Evolutionary conservation across 768 basidiomycete species (phyloP).

Genomic region (Holtermannia corniformis): DNA sequence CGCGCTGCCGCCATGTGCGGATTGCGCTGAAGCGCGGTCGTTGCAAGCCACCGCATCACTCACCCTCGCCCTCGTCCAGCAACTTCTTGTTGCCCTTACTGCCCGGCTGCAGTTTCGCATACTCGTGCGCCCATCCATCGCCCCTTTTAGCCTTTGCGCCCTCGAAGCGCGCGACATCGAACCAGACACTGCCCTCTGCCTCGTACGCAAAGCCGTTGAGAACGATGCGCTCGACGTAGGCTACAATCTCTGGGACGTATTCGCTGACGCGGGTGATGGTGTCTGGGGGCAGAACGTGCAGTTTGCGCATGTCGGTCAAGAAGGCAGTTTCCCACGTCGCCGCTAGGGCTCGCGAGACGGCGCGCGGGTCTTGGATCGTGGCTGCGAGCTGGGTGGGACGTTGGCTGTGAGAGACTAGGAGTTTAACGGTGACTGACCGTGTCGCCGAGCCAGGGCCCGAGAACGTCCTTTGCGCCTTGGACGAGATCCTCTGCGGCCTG

Average conservation of each 20-base stretch:
- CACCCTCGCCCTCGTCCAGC: slow-evolving; percentile 87
- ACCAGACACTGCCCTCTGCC: slow-evolving; percentile 77
- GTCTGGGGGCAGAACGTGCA: slow-evolving; percentile 78
- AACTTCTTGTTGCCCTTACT: slow-evolving; percentile 86
- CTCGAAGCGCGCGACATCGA: slow-evolving; percentile 77
- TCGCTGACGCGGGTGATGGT: slow-evolving; percentile 91
- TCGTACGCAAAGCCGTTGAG: slow-evolving; percentile 75
- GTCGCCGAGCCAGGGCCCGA: slow-evolving; percentile 46
- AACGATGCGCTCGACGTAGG: slow-evolving; percentile 75
- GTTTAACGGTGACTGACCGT: slow-evolving; percentile 11
- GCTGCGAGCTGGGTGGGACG: slow-evolving; percentile 53
- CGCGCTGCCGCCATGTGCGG: no score
- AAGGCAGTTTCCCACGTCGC: slow-evolving; percentile 83
- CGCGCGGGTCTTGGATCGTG: slow-evolving; percentile 68
- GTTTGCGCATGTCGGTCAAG: slow-evolving; percentile 83
- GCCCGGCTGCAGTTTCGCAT: slow-evolving; percentile 93
- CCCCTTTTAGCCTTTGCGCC: slow-evolving; percentile 47
- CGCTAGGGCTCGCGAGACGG: slow-evolving; percentile 69
- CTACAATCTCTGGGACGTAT: slow-evolving; percentile 88
- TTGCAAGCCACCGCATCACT: no score
- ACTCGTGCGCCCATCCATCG: slow-evolving; percentile 55
- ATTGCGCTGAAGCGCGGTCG: no score
- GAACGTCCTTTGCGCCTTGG: slow-evolving; percentile 64
- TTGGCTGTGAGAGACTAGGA: not conserved
- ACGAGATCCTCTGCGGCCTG: slow-evolving; percentile 45